Conservation (phyloP, 352 stramenopile species). For the Globisporangium mamillatum region DNA sequence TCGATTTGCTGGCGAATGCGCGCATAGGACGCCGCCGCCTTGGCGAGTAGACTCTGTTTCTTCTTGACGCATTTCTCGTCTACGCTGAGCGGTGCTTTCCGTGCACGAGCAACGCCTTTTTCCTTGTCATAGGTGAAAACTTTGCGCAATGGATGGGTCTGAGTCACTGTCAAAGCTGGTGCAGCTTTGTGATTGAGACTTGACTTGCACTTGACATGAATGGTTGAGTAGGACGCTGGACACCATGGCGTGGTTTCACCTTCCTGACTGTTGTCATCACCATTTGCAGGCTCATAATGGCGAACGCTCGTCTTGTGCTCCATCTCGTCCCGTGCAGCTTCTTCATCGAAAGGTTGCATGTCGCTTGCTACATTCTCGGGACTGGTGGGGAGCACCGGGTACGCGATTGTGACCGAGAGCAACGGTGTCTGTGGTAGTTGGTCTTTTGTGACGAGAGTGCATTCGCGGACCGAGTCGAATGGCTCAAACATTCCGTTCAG, state of each 20-base stretch:
- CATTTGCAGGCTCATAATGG: neutral
- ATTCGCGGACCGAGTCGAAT: conserved; percentile 33
- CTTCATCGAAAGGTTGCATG: conserved; percentile 25
- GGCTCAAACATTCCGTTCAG: conserved; percentile 53
- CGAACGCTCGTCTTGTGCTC: conserved; percentile 17
- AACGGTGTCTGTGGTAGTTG: neutral
- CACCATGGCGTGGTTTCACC: conserved; percentile 30
- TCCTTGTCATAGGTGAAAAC: conserved; percentile 1
- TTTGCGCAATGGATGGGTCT: conserved; percentile 30
- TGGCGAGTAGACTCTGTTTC: conserved; percentile 29
- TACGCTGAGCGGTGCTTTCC: conserved; percentile 17
- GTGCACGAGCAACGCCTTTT: conserved; percentile 8
- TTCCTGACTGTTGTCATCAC: neutral
- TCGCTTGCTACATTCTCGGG: conserved; percentile 1
- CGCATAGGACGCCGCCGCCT: conserved; percentile 25
- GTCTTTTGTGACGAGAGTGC: conserved; percentile 15
- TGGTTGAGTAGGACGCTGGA: conserved; percentile 31
- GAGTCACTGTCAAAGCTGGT: conserved; percentile 8
- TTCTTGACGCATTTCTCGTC: conserved; percentile 29
- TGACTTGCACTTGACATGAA: conserved; percentile 16
- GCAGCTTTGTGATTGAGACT: neutral
- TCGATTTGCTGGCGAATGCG: conserved; percentile 31
- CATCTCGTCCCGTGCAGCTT: conserved; percentile 18
- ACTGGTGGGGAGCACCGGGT: conserved; percentile 23
- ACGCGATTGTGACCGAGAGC: conserved; percentile 25